A percentile compares a stretch with the other conserved stretches of the same genome.
Evolutionary conservation across 2,329 filamentous ascomycete species (phyloP).

Genomic region (Pseudocercospora crystallina): DNA sequence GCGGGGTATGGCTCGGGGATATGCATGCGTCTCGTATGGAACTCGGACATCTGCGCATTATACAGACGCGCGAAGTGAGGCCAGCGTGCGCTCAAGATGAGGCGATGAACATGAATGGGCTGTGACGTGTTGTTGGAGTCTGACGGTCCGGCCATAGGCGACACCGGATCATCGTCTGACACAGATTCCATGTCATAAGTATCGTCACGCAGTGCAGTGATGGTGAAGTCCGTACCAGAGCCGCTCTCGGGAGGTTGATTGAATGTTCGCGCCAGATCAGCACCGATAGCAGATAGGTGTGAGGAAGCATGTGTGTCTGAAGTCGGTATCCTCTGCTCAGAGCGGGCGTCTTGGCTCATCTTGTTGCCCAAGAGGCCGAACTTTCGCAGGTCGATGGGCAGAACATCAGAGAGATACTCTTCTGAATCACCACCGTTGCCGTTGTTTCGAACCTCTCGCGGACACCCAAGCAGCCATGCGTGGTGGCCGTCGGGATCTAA

Average conservation of each 20-base stretch:
- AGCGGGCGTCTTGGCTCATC: constrained; percentile 38
- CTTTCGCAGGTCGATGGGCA: constrained; percentile 87
- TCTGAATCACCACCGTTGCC: constrained; percentile 69
- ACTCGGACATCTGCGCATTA: constrained; percentile 93
- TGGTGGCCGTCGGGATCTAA: constrained; percentile 94
- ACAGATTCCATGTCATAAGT: constrained; percentile 56
- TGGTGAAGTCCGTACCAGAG: constrained; percentile 84
- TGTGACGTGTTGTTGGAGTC: constrained; percentile 58
- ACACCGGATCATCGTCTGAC: constrained; percentile 53
- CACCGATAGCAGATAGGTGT: constrained; percentile 66
- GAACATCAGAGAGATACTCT: constrained; percentile 90
- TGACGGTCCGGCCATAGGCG: constrained; percentile 16
- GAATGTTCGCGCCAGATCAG: constrained; percentile 83
- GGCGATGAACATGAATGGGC: constrained; percentile 90
- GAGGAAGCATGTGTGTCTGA: constrained; percentile 56
- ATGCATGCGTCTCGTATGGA: constrained; percentile 95
- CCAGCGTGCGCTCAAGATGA: constrained; percentile 94
- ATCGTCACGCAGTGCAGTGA: constrained; percentile 82
- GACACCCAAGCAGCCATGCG: constrained; percentile 93
- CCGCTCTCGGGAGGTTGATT: constrained; percentile 80
- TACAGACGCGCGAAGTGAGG: constrained; percentile 93
- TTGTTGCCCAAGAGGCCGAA: constrained; percentile 89
- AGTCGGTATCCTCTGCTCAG: constrained; percentile 46
- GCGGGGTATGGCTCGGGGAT: constrained; percentile 95
- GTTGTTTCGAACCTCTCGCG: constrained; percentile 69